Percentiles rank a stretch among this genome's conserved stretches.
These are phyloP conservation scores for Penicillium brevicompactum DNA, from an alignment of 2,329 filamentous ascomycete genomes.

Conservation along the genomic window DNA sequence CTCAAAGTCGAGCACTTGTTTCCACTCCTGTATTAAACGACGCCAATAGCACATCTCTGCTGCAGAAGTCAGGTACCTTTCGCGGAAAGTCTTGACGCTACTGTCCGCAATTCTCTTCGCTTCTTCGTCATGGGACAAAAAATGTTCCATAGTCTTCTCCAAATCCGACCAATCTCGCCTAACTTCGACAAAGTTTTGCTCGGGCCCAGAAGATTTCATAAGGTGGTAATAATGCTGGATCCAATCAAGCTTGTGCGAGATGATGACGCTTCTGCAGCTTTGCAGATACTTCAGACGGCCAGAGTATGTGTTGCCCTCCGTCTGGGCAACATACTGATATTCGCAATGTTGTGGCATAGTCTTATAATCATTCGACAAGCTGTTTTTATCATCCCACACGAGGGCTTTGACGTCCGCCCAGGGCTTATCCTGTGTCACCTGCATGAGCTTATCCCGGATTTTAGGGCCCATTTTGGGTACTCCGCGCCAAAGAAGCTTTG, in stretches of 20 bases:
- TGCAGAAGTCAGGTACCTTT: constrained; percentile 53
- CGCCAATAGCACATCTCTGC: constrained; percentile 58
- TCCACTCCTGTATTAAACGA: constrained; percentile 38
- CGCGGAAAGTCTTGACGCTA: constrained; percentile 48
- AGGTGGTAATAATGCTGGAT: constrained; percentile 48
- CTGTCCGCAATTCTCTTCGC: constrained; percentile 54
- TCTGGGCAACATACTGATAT: constrained; percentile 53
- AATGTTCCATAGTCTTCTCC: constrained; percentile 36
- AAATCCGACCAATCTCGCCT: constrained; percentile 58
- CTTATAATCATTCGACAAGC: constrained; percentile 39
- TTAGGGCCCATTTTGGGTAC: constrained; percentile 37
- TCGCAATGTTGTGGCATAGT: constrained; percentile 53
- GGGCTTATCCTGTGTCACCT: constrained; percentile 34
- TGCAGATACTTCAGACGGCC: constrained; percentile 53
- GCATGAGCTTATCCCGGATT: constrained; percentile 36
- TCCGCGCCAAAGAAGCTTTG: constrained; percentile 49
- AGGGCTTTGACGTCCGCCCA: constrained; percentile 46
- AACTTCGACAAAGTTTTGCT: constrained; percentile 51
- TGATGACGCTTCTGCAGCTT: constrained; percentile 48
- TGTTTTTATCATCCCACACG: constrained; percentile 36
- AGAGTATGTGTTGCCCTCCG: constrained; percentile 53
- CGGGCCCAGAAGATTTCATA: constrained; percentile 41
- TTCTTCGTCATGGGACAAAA: constrained; percentile 40
- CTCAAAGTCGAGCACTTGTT: constrained; percentile 33
- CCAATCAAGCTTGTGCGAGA: constrained; percentile 49